A percentile compares a stretch with the other conserved stretches of the same genome.
Conservation (phyloP, 176 grass and related monocot species). For the Oryza officinalis region DNA sequence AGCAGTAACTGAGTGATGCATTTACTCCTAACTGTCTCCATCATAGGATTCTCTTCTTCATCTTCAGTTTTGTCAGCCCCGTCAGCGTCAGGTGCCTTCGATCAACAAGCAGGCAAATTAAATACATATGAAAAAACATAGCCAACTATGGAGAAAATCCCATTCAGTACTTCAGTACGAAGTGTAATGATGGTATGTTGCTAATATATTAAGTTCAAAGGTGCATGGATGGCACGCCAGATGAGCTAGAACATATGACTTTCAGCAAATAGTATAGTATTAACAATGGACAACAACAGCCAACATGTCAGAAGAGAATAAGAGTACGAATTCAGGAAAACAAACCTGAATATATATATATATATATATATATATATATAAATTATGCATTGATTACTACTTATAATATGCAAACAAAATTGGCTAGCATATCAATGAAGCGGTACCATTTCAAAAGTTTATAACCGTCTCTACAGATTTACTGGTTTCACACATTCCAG, state of each 20-base stretch:
- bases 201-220: conserved; percentile 2
- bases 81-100: conserved; percentile 62
- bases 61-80: conserved; percentile 59
- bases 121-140: conserved; percentile 27
- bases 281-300: background rate
- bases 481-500: conserved; percentile 13
- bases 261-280: background rate
- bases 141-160: conserved; percentile 37
- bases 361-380: conserved; percentile 18
- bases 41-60: conserved; percentile 78
- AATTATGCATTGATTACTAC: background rate
- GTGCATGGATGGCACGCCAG: conserved; percentile 7
- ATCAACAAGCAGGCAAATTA: conserved; percentile 43
- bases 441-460: conserved; percentile 13
- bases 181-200: background rate
- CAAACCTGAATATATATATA: background rate
- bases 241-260: conserved; percentile 15
- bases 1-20: conserved; percentile 94
- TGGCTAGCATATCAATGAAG: background rate
- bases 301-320: background rate
- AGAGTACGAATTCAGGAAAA: background rate
- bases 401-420: background rate
- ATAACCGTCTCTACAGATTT: background rate
- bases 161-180: conserved; percentile 11
- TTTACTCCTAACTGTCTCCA: conserved; percentile 96